phyloP scores from a whole-genome alignment of 2,329 filamentous ascomycete genomes.

The Madurella mycetomatis region DNA sequence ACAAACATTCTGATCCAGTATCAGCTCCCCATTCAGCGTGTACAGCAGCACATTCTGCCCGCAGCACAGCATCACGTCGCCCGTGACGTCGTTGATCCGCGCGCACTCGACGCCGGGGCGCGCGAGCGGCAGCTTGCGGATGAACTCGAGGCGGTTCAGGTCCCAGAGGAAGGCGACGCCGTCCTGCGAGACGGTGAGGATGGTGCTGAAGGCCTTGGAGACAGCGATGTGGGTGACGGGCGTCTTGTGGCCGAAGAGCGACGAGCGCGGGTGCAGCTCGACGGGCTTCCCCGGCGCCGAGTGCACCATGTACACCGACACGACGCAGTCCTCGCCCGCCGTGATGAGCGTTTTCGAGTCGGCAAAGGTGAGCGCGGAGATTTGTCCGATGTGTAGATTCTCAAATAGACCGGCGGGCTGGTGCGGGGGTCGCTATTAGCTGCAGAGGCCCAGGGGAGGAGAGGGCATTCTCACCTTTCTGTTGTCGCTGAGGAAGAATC shows the following conservation, averaged over 20 bases:
- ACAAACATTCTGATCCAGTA: constrained; percentile 80
- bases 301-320: constrained; percentile 75
- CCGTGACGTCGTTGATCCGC: constrained; percentile 82
- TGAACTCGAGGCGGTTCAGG: constrained; percentile 82
- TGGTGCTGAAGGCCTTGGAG: constrained; percentile 80
- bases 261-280: constrained; percentile 72
- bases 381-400: constrained; percentile 85
- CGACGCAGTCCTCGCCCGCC: constrained; percentile 84
- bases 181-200: constrained; percentile 77
- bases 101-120: constrained; percentile 63
- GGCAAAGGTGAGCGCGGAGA: constrained; percentile 78
- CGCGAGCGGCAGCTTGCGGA: constrained; percentile 63
- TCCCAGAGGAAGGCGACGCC: constrained; percentile 90
- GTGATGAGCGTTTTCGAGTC: constrained; percentile 90
- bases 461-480: constrained; percentile 53
- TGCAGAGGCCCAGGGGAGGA: neutral
- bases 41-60: constrained; percentile 72
- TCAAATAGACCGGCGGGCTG: constrained; percentile 79
- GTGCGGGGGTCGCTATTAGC: constrained; percentile 23
- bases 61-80: constrained; percentile 81
- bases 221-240: constrained; percentile 79
- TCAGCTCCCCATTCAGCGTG: constrained; percentile 78
- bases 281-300: constrained; percentile 62
- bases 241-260: constrained; percentile 84
- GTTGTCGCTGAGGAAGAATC: constrained; percentile 82